Percentiles rank a stretch among this genome's conserved stretches.
Evolutionary conservation across 2,329 filamentous ascomycete genomes (phyloP).

Genomic region (Verticillium albo-atrum): DNA sequence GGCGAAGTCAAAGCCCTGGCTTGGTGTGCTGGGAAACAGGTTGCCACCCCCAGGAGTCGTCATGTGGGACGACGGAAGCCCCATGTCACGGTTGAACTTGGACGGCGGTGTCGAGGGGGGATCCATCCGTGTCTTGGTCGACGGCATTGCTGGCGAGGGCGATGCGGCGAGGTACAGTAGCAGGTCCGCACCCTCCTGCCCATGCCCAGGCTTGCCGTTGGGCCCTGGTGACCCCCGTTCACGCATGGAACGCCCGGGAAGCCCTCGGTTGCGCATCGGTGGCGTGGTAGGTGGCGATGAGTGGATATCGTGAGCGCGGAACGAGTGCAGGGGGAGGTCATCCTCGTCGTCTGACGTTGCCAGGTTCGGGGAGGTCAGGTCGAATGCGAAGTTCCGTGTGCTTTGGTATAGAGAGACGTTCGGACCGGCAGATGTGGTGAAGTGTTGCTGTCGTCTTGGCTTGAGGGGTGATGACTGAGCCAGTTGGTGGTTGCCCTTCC

Average conservation of each 20-base stretch:
- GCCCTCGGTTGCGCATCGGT: conserved; percentile 55
- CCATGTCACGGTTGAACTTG: conserved; percentile 56
- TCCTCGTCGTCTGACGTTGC: conserved; percentile 71
- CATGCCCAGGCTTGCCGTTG: conserved; percentile 52
- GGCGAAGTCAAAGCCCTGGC: conserved; percentile 83
- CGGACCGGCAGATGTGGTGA: conserved; percentile 66
- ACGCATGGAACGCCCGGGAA: conserved; percentile 43
- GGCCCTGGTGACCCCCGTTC: conserved; percentile 42
- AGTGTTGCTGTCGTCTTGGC: conserved; percentile 68
- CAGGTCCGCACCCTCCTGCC: conserved; percentile 77
- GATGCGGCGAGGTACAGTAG: conserved; percentile 85
- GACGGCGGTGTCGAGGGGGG: conserved; percentile 74
- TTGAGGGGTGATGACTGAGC: conserved; percentile 86
- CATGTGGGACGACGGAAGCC: conserved; percentile 81
- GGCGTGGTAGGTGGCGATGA: conserved; percentile 86
- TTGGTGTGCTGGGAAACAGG: conserved; percentile 71
- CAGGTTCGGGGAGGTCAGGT: conserved; percentile 56
- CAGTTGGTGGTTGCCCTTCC: conserved; percentile 73
- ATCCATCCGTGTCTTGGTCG: conserved; percentile 51
- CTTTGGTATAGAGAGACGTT: conserved; percentile 77
- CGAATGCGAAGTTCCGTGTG: conserved; percentile 62
- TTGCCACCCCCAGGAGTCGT: conserved; percentile 73
- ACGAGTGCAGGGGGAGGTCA: conserved; percentile 74
- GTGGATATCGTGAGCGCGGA: conserved; percentile 56
- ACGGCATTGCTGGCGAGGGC: conserved; percentile 72